These are phyloP conservation scores for Diaporthe ampelina DNA, from an alignment of 2,329 filamentous ascomycete genomes.

Conservation along the genomic window DNA sequence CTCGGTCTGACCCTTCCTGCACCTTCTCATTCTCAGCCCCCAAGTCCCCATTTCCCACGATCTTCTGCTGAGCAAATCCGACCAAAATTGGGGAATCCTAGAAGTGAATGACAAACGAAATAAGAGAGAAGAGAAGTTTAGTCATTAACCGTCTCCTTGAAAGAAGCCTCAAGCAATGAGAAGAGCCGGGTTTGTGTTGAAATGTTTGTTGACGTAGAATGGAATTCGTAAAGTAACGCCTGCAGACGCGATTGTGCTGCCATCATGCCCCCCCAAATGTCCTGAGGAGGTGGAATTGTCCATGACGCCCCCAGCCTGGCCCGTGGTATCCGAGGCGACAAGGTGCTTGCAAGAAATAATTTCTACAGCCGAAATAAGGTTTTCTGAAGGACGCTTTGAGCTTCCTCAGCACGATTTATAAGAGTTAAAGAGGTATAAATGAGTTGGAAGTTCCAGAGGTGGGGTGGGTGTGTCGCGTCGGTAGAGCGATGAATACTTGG, in stretches of 20 bases:
- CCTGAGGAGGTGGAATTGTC: conserved; percentile 14
- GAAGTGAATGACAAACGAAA: conserved; percentile 36
- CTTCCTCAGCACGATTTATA: neutral
- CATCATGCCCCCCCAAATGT: conserved; percentile 3
- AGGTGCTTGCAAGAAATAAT: conserved; percentile 16
- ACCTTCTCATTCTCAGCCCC: neutral
- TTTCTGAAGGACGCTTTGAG: neutral
- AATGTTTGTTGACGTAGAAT: conserved; percentile 28
- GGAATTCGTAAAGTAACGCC: conserved; percentile 35
- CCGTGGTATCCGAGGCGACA: neutral
- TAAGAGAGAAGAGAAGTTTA: conserved; percentile 21
- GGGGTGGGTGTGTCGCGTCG: neutral
- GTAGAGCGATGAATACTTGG: neutral
- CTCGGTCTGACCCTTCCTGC: neutral
- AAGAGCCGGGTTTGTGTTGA: conserved; percentile 8
- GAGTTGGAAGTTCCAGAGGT: neutral
- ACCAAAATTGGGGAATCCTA: conserved; percentile 41
- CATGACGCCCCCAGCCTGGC: conserved; percentile 4
- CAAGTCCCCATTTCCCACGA: neutral
- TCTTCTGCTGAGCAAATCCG: conserved; percentile 10
- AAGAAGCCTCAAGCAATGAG: conserved; percentile 37
- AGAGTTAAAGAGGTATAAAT: neutral
- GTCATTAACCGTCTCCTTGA: conserved; percentile 36
- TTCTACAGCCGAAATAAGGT: conserved; percentile 16
- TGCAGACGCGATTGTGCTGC: conserved; percentile 3